Evolutionary conservation across 2,329 filamentous ascomycete genomes (phyloP), one percentile per base, ranked within the genome.

Genomic region (Gaeumannomyces tritici): DNA sequence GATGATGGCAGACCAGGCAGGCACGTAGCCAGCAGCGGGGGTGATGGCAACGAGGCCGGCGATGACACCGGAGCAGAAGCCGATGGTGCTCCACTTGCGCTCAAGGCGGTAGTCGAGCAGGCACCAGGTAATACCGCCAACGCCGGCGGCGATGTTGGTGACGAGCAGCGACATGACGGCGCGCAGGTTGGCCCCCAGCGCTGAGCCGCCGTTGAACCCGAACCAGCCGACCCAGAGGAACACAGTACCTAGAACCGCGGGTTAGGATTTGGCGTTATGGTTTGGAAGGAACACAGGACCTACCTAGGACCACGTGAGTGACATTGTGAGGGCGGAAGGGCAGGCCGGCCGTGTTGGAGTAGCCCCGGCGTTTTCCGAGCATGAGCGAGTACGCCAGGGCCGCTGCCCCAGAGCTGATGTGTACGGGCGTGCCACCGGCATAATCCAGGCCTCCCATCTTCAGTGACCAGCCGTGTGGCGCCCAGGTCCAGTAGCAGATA

Each of bases 191-290:
- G 91, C 91, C 59, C 87, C 81, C 62, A 95, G 79, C 18, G 91
- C 91, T 21, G 89, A 92, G 66, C 91, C 91, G 60, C 90, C 91
- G 70, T 96, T 96, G 85, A 96, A 96, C 59, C 92, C 92, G 70
- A 96, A 96, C 92, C 91, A 96, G 62, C 92, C 92, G 21, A 96
- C 89, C 91, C 92, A 96, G 21, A 96, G 86, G 77, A 96, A 96
- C 58, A 96, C 91, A 3, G 92, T 96, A 33, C 92, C 92, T 62
- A 96, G 89, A 61, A 96, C 91, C 68, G 96, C 92, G 73, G n/a
- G n/a, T n/a, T n/a, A n/a, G n/a, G n/a, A n/a, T n/a, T n/a, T n/a
- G n/a, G n/a, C n/a, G n/a, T n/a, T n/a, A n/a, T n/a, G n/a, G n/a
- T n/a, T n/a, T n/a, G n/a, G n/a, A n/a, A 96, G 86, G 77, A 96